phyloP scores from a whole-genome alignment of 2,329 filamentous ascomycete species.

The Furcasterigmium sp. region DNA sequence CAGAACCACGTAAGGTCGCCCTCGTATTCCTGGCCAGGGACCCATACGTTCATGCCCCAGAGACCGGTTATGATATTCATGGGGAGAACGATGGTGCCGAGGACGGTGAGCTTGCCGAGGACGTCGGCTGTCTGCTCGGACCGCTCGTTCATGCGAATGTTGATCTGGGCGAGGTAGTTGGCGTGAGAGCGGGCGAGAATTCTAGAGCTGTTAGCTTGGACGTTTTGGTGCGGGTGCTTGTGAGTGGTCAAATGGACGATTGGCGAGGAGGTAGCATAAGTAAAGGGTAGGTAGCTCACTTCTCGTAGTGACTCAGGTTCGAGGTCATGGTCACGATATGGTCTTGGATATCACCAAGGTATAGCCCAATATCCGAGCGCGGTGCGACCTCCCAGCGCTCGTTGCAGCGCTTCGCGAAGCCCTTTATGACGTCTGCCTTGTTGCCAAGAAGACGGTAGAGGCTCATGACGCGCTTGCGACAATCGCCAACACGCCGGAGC shows the following conservation, averaged over 20 bases:
- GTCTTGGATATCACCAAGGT: constrained; percentile 96
- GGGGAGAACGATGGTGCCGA: constrained; percentile 93
- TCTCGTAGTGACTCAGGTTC: constrained; percentile 93
- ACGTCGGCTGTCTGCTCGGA: constrained; percentile 95
- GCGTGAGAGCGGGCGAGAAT: constrained; percentile 86
- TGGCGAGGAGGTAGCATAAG: background rate
- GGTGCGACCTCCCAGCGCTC: constrained; percentile 97
- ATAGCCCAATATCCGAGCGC: constrained; percentile 92
- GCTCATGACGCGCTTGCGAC: constrained; percentile 95
- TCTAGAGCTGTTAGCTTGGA: constrained; percentile 34
- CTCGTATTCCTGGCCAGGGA: constrained; percentile 84
- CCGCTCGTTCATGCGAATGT: constrained; percentile 97
- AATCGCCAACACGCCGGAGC: constrained; percentile 87
- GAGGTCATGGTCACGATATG: constrained; percentile 99
- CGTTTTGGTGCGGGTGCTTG: too few relatives aligned
- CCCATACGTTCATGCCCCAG: constrained; percentile 98
- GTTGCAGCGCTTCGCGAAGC: constrained; percentile 96
- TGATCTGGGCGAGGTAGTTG: constrained; percentile 99
- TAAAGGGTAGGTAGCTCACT: constrained; percentile 48
- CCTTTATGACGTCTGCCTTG: constrained; percentile 98
- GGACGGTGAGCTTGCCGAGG: constrained; percentile 86
- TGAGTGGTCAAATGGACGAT: too few relatives aligned
- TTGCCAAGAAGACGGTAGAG: constrained; percentile 89
- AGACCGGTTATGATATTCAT: constrained; percentile 99
- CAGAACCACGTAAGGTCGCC: constrained; percentile 71